Conservation (phyloP, 2,329 filamentous ascomycete species). For the Aspergillus fischeri region DNA sequence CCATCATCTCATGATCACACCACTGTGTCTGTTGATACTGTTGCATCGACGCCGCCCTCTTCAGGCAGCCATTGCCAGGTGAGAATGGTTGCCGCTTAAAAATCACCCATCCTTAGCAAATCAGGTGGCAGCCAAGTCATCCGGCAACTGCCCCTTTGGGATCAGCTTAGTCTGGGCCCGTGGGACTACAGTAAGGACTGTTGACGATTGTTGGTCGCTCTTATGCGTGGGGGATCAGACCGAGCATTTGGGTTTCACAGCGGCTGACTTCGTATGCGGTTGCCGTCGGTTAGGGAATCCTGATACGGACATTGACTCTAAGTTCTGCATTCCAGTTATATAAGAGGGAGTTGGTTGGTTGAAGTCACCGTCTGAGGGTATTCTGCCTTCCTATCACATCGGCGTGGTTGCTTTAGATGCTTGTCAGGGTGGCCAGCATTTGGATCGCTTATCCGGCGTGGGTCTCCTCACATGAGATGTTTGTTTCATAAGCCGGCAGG, state of each 20-base stretch:
- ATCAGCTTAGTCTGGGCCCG: slow-evolving; percentile 17
- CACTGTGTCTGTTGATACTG: slow-evolving; percentile 10
- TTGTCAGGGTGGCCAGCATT: background rate
- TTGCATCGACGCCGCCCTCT: slow-evolving; percentile 20
- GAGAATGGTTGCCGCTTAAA: slow-evolving; percentile 6
- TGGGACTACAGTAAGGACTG: slow-evolving; percentile 15
- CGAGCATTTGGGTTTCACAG: slow-evolving; percentile 34
- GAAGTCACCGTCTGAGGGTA: background rate
- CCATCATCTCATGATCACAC: slow-evolving; percentile 2
- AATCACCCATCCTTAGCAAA: slow-evolving; percentile 10
- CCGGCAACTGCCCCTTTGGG: slow-evolving; percentile 14
- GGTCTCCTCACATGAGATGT: background rate
- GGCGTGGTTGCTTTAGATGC: background rate
- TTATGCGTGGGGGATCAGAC: slow-evolving; percentile 34
- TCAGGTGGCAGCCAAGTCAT: slow-evolving; percentile 15
- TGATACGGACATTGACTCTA: slow-evolving; percentile 24
- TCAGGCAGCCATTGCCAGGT: slow-evolving; percentile 5
- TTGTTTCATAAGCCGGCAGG: background rate
- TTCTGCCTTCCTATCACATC: background rate
- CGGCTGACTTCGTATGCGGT: slow-evolving; percentile 35
- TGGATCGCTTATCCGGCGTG: background rate
- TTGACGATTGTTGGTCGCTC: slow-evolving; percentile 11
- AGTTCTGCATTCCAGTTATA: slow-evolving; percentile 12
- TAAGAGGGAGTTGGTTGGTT: slow-evolving; percentile 6
- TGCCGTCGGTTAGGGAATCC: slow-evolving; percentile 27